phyloP scores from a whole-genome alignment of 2,329 filamentous ascomycete genomes.

The Monosporascus cannonballus region DNA sequence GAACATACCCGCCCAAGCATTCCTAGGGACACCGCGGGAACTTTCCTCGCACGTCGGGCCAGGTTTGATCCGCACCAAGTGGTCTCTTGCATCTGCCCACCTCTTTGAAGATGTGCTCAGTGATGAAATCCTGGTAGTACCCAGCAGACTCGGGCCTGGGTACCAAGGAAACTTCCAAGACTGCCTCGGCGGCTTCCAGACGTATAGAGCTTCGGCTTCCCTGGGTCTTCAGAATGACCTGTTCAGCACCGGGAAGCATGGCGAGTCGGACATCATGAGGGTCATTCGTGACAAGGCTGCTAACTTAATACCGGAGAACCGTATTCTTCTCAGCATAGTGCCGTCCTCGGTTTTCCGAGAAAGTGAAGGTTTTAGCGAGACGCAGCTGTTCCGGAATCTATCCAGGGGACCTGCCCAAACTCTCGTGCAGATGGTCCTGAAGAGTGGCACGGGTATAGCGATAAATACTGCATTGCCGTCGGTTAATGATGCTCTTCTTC shows the following conservation, averaged over 20 bases:
- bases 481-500: constrained; percentile 81
- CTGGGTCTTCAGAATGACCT: constrained; percentile 89
- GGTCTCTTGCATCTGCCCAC: constrained; percentile 87
- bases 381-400: constrained; percentile 68
- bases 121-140: constrained; percentile 86
- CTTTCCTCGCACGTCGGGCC: constrained; percentile 70
- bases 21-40: constrained; percentile 86
- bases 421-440: constrained; percentile 62
- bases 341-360: constrained; percentile 75
- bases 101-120: constrained; percentile 82
- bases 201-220: constrained; percentile 86
- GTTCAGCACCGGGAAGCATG: constrained; percentile 81
- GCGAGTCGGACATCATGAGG: constrained; percentile 82
- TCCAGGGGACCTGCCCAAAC: constrained; percentile 65
- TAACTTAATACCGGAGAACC: constrained; percentile 71
- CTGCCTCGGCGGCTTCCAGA: constrained; percentile 90
- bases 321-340: constrained; percentile 76
- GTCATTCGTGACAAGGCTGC: constrained; percentile 85
- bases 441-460: constrained; percentile 70
- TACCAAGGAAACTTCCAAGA: constrained; percentile 98
- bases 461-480: constrained; percentile 85
- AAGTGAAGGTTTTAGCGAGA: constrained; percentile 73
- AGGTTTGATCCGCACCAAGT: constrained; percentile 68
- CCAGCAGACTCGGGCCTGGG: constrained; percentile 80
- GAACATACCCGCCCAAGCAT: constrained; percentile 74